phyloP scores from a whole-genome alignment of 176 grass and related monocot genomes.

The Triticum turgidum region DNA sequence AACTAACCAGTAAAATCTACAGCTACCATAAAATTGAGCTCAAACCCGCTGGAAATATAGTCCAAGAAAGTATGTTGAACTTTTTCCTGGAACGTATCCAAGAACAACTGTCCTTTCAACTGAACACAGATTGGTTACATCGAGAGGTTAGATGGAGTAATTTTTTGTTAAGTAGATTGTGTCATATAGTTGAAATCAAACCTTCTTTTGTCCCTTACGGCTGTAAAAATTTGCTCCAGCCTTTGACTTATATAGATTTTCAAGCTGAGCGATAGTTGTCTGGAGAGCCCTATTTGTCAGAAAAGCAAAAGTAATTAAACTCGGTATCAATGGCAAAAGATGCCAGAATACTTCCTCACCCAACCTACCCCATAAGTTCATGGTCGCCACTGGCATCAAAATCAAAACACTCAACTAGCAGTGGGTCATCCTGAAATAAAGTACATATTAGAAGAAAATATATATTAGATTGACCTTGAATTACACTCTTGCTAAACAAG shows the following conservation, averaged over 20 bases:
- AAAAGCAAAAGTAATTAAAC: constrained; percentile 22
- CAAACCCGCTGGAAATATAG: constrained; percentile 94
- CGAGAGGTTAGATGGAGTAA: not conserved
- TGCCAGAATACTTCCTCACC: constrained; percentile 10
- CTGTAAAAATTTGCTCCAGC: constrained; percentile 63
- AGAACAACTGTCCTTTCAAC: constrained; percentile 87
- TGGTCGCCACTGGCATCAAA: constrained; percentile 88
- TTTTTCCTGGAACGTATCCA: constrained; percentile 75
- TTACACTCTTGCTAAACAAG: not conserved
- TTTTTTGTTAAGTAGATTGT: not conserved
- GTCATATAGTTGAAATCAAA: not conserved
- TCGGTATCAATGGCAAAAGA: constrained; percentile 9
- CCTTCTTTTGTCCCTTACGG: constrained; percentile 64
- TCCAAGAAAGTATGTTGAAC: constrained; percentile 94
- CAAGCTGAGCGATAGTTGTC: constrained; percentile 67
- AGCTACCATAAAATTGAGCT: constrained; percentile 98
- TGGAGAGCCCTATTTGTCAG: constrained; percentile 65
- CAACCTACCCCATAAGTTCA: constrained; percentile 69
- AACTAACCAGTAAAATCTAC: constrained; percentile 91
- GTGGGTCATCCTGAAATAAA: constrained; percentile 90
- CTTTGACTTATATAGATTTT: constrained; percentile 64
- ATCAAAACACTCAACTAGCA: constrained; percentile 96
- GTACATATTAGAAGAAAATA: constrained; percentile 1
- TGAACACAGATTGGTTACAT: constrained; percentile 31
- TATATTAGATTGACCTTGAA: constrained; percentile 3